Evolutionary conservation across 352 stramenopile genomes (phyloP), one percentile per base, ranked within the genome.

Genomic region (Saprolegnia parasitica): DNA sequence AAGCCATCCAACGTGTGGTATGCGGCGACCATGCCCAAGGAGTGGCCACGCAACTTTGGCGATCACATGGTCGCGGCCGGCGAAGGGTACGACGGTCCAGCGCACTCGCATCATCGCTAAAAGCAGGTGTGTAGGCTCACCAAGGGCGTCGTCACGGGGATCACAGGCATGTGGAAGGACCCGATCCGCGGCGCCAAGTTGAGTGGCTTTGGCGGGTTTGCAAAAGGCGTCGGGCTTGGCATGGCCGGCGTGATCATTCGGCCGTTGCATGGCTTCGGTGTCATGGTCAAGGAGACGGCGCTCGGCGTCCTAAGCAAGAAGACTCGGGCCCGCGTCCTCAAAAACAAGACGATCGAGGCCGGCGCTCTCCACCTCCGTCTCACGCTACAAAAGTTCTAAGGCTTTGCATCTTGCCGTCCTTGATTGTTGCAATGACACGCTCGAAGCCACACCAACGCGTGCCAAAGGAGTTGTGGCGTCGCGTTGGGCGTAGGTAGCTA

Each of bases 11-110:
- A 91, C 39, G 76, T 76, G 13, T 83, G 85, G 80, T 84, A 85
- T 55, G 74, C 76, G 13, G 73, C 86, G 15, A 47, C 78, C 61
- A 91, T 89, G 84, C 77, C 83, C 5, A 75, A 74, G 16, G 84
- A 87, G 65, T 93, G 84, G 84, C 81, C 84, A 0, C 74, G 68
- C 6, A 91, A 90, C 74, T 91, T 90, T 73, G 82, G 85, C 39
- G 85, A 91, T 63, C 85, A 93, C 81, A 84, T 93, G 78, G 78
- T 91, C 18, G 85, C 83, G 4, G 85, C 81, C 0, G 85, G 81
- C 56, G 83, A 90, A 74, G 83, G 83, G 58, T 67, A 37, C 40
- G 40, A n/a, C n/a, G n/a, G n/a, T n/a, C n/a, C n/a, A n/a, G n/a
- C n/a, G n/a, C n/a, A n/a, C n/a, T n/a, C n/a, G n/a, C n/a, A n/a